Evolutionary conservation across 306 rosid species (phyloP), one percentile per base, ranked within the genome.

Genomic region (Begonia peltatifolia): DNA sequence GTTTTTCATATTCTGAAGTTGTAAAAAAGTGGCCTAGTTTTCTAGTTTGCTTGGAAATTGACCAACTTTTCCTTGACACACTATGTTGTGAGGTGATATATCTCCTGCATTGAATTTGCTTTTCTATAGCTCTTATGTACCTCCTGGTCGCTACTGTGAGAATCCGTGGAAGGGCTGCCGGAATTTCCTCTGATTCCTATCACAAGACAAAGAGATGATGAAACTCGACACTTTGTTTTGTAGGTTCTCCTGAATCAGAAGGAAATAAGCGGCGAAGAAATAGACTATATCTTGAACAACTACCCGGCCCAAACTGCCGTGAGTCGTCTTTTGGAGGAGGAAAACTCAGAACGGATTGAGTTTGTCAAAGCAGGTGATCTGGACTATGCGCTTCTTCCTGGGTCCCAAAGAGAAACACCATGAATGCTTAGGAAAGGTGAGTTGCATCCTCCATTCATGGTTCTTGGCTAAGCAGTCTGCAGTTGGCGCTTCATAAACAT

Each of bases 221-320:
- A 30, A 30, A 5, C 38, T 30, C 38, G 38, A 30, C 23, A 20
- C 38, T 7, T 30, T 30, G 8, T 30, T n/a, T 35, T 54, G 68
- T 79, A 85, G 95, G 99, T 86, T 73, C 92, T 90, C 60, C 78
- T 90, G 14, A 57, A 66, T 59, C 86, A 70, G 63, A 62, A 63
- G 61, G 99, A 90, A 70, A 79, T 90, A 56, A 68, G 69, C 17
- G 94, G 99, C 41, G 80, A 76, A 59, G 94, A 86, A 77, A 59
- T 90, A 17, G 84, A 86, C 52, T 73, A 73, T 46, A 81, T 90
- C 55, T 50, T 86, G 70, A 74, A 63, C 79, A 77, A 73, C 41
- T 90, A 90, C 82, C 99, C 94, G 53, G 82, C 93, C 42, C 83
- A 80, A 63, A 90, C 96, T 23, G 88, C 94, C 0, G 44, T 83